Base-by-base conservation (phyloP, 768 basidiomycete species). In the Amanita brunnescens region DNA sequence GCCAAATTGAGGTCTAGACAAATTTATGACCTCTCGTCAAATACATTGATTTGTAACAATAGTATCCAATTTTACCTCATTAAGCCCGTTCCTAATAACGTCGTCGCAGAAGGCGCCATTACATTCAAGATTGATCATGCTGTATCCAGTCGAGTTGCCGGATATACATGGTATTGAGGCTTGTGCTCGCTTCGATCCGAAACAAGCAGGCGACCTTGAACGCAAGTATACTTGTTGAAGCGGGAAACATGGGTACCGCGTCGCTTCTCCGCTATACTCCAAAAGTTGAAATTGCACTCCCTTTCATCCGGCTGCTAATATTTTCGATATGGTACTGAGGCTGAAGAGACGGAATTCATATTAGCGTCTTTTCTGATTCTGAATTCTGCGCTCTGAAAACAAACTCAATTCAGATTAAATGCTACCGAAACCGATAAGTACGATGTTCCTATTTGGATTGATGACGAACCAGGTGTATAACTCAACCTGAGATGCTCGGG, bases 121-220 rank as follows among this genome's bases (percentile, higher is more conserved):
- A 60, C 58, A 8, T 61, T 57, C 51, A 55, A 57, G 23, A 53
- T 62, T 14, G 57, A 61, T 29, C 57, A 60, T 37, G 54, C 55
- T 20, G 62, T 63, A 7, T 44, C 30, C 20, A 46, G 73, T 48
- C 64, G 57, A 12, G 48, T 61, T 12, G 54, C 59, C 4, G 52
- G 40, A 40, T 56, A 46, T 29, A 55, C 54, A 6, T 30, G 59
- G 59, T 4, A 41, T 54, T 9, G 38, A 52, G 39, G 16, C 47
- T 18, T 38, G 35, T 26, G 4, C 49, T 2, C 12, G 6, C 24
- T 61, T 54, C 30, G 24, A 57, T 46, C 26, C 55, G 2, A 32
- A n/a, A 1, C 45, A 55, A n/a, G 47, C 44, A 5, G 58, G 54
- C 21, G 58, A 61, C 37, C 6, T 23, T 14, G 33, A 38, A 8